These are phyloP conservation scores for Posidonia australis DNA, from an alignment of 106 monocot genomes.

Conservation along the genomic window DNA sequence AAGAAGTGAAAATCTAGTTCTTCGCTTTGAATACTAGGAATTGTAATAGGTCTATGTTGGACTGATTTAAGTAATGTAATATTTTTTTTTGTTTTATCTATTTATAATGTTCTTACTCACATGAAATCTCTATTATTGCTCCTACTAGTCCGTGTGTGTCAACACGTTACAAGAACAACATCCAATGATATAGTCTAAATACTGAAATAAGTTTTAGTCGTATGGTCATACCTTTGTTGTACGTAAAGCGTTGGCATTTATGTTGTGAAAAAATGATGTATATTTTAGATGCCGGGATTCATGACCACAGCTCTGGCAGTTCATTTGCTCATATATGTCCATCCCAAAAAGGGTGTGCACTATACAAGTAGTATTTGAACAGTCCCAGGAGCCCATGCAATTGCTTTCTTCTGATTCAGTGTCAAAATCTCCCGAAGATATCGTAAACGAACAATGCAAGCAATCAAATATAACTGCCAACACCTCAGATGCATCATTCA, in stretches of 20 bases:
- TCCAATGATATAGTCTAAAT: neutral
- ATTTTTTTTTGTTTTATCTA: too few species aligned
- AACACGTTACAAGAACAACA: too few species aligned
- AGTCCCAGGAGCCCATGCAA: conserved; percentile 63
- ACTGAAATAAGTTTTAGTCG: neutral
- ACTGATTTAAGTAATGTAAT: too few species aligned
- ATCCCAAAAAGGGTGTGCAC: conserved; percentile 79
- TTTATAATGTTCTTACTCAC: too few species aligned
- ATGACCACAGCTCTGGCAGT: conserved; percentile 56
- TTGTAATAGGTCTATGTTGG: too few species aligned
- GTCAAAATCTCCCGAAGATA: conserved; percentile 20
- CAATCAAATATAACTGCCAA: conserved; percentile 86
- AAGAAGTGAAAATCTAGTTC: too few species aligned
- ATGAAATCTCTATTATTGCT: too few species aligned
- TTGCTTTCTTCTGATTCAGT: conserved; percentile 32
- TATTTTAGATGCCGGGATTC: conserved; percentile 84
- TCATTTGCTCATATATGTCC: conserved; percentile 87
- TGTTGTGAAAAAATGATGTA: conserved; percentile 90
- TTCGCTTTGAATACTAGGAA: too few species aligned
- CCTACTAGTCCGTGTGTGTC: too few species aligned
- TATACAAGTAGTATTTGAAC: conserved; percentile 57
- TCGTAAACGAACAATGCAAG: conserved; percentile 60
- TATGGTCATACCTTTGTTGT: conserved; percentile 51
- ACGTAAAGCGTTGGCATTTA: conserved; percentile 84
- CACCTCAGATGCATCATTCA: conserved; percentile 99